Evolutionary conservation across 768 basidiomycete genomes (phyloP).

Genomic region (Mycena floridula): DNA sequence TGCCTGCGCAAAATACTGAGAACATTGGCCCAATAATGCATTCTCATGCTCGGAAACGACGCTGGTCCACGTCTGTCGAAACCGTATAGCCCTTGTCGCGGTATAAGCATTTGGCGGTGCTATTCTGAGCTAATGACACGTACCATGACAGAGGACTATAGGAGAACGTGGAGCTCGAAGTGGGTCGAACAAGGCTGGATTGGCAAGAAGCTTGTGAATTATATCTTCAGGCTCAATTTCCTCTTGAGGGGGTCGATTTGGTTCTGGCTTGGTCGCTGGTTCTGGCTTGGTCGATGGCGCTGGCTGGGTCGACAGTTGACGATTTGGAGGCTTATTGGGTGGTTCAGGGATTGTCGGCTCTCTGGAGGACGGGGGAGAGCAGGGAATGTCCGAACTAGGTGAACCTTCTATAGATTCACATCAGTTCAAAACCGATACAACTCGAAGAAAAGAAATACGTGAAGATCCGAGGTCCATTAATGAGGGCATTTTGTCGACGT

Average conservation of each 20-base stretch:
- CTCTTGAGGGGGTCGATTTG: neutral
- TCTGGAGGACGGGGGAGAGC: too few relatives aligned
- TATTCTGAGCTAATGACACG: slow-evolving; percentile 16
- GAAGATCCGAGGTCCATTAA: too few relatives aligned
- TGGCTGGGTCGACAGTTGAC: slow-evolving; percentile 4
- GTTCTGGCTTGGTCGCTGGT: slow-evolving; percentile 6
- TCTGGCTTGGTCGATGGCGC: slow-evolving; percentile 10
- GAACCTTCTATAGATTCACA: too few relatives aligned
- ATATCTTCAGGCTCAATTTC: slow-evolving; percentile 30
- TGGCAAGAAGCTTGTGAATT: slow-evolving; percentile 66
- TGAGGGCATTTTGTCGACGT: too few relatives aligned
- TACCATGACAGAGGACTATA: slow-evolving; percentile 95
- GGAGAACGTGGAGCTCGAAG: slow-evolving; percentile 78
- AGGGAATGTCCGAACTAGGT: too few relatives aligned
- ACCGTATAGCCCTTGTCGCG: slow-evolving; percentile 76
- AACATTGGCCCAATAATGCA: slow-evolving; percentile 94
- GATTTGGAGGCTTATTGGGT: too few relatives aligned
- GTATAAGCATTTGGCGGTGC: slow-evolving; percentile 7
- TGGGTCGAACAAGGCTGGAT: slow-evolving; percentile 77
- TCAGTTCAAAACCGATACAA: too few relatives aligned
- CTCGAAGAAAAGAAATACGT: too few relatives aligned
- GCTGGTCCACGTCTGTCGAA: slow-evolving; percentile 87
- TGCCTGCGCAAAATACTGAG: slow-evolving; percentile 72
- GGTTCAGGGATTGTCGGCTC: too few relatives aligned
- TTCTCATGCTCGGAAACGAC: slow-evolving; percentile 73